Base-by-base conservation (phyloP, 306 rosid genomes). In the Senna siamea region DNA sequence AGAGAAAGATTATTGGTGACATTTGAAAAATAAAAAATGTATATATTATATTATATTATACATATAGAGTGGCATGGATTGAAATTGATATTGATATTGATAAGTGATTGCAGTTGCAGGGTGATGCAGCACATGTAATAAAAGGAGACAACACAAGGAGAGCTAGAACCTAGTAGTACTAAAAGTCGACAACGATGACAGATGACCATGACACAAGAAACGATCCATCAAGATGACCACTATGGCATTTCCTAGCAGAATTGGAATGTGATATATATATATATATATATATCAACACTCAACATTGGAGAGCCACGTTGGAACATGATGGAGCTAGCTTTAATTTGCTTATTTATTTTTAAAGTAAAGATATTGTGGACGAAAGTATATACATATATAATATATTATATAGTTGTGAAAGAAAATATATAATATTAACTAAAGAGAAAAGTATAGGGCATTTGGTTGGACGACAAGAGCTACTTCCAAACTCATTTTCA, bases 371-470 rank as follows among this genome's bases (percentile, higher is more conserved):
- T 26, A 26, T 26, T 26, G 30, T 26, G 30, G 3, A 26, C 30
- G 30, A 26, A n/a, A n/a, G n/a, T n/a, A n/a, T n/a, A n/a, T n/a
- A n/a, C n/a, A n/a, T n/a, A n/a, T n/a, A n/a, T n/a, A n/a, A n/a
- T n/a, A n/a, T n/a, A n/a, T n/a, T n/a, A n/a, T n/a, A n/a, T n/a
- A n/a, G n/a, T n/a, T n/a, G n/a, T n/a, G n/a, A n/a, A n/a, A 55
- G 34, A 22, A 55, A 23, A 12, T 0, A 22, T 19, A 22, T 19
- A 52, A 15, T 0, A 50, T 5, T 0, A 7, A 7, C 2, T 15
- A 23, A 28, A 73, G 40, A 58, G 70, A 69, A 50, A 79, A 73
- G 23, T 14, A 26, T 9, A 37, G 64, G 74, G 56, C 77, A 66
- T 43, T 63, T 75, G 63, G 32, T 70, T 38, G 73, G 32, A 70